Conservation (phyloP, 106 monocot genomes). For the Dendrobium huoshanense region DNA sequence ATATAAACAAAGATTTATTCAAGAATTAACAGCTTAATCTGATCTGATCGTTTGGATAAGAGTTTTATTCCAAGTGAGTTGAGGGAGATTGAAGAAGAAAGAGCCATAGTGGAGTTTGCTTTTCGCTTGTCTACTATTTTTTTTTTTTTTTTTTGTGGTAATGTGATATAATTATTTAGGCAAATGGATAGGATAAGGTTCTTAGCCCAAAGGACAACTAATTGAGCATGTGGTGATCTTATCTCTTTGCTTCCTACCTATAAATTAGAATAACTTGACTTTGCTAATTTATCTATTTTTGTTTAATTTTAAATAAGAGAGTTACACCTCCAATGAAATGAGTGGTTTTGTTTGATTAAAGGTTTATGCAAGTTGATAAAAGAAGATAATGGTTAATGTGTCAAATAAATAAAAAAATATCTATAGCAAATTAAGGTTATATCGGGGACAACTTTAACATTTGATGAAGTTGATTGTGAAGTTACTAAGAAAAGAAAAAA, state of each 20-base stretch:
- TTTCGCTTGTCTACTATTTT: neutral
- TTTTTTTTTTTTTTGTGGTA: neutral
- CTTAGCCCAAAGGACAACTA: neutral
- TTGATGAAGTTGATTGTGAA: too few relatives aligned
- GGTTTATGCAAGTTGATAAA: too few relatives aligned
- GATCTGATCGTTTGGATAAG: neutral
- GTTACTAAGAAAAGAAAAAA: too few relatives aligned
- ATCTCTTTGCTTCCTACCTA: neutral
- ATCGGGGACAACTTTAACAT: too few relatives aligned
- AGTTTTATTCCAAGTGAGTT: neutral
- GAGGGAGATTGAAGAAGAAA: neutral
- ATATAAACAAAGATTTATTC: neutral
- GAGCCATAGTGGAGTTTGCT: neutral
- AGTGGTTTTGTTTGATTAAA: too few relatives aligned
- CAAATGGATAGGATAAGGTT: conserved; percentile 5
- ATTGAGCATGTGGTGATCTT: neutral
- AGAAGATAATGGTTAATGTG: too few relatives aligned
- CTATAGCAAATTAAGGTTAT: too few relatives aligned
- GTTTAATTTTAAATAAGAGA: neutral
- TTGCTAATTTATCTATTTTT: neutral
- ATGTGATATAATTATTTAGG: neutral
- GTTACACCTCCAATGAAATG: neutral
- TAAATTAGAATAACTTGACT: neutral
- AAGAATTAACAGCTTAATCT: neutral
- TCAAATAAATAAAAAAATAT: too few relatives aligned